These are phyloP conservation scores for Hibiscus trionum DNA, from an alignment of 345 rosid genomes.

Conservation along the genomic window DNA sequence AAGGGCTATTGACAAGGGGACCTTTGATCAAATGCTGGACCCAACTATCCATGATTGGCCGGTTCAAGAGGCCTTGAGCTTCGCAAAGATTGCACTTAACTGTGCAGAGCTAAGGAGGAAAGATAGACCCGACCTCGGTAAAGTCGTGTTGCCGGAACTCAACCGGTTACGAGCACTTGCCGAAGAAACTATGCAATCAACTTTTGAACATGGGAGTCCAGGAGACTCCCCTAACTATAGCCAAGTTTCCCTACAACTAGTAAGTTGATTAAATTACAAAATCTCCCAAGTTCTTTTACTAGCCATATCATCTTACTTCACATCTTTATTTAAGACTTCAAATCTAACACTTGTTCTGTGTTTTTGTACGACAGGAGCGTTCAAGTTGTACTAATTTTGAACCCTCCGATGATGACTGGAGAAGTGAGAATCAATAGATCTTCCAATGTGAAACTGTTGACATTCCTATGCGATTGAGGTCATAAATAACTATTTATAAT, in stretches of 20 bases:
- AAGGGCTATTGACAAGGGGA: slow-evolving; percentile 52
- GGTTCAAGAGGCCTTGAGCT: slow-evolving; percentile 52
- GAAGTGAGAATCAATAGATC: too few species aligned
- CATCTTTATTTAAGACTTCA: background rate
- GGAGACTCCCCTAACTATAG: slow-evolving; percentile 19
- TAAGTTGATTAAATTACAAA: slow-evolving; percentile 14
- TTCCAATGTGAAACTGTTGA: too few species aligned
- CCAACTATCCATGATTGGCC: slow-evolving; percentile 72
- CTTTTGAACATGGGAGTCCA: slow-evolving; percentile 20
- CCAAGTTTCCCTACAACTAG: slow-evolving; percentile 30
- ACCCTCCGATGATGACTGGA: too few species aligned
- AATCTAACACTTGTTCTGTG: too few species aligned
- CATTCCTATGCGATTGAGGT: too few species aligned
- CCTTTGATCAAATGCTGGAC: slow-evolving; percentile 50
- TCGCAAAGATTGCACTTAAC: slow-evolving; percentile 55
- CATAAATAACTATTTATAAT: too few species aligned
- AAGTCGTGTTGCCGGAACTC: slow-evolving; percentile 57
- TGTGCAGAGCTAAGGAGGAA: slow-evolving; percentile 72
- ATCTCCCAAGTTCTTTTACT: background rate
- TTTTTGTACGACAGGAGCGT: too few species aligned
- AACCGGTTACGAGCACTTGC: slow-evolving; percentile 54
- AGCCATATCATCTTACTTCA: background rate
- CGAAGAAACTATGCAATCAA: slow-evolving; percentile 35
- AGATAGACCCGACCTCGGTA: slow-evolving; percentile 80
- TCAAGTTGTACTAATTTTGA: too few species aligned